Evolutionary conservation across 2,329 filamentous ascomycete species (phyloP).

Genomic region (Arthrobotrys sphaeroides): DNA sequence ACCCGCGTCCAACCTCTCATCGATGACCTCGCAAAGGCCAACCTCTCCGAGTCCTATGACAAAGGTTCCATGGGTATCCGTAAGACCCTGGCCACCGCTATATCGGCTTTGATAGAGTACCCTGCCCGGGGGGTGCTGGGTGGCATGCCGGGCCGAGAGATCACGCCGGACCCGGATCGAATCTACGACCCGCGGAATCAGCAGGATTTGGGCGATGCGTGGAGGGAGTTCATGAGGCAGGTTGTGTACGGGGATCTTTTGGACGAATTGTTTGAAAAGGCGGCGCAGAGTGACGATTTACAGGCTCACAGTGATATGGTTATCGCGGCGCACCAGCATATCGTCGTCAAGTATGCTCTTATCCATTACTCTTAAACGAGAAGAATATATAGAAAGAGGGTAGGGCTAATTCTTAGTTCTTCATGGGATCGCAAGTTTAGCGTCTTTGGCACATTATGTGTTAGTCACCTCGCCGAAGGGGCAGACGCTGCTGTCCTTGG

Average conservation of each 20-base stretch:
- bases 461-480: conserved; percentile 79
- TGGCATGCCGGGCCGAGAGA: conserved; percentile 65
- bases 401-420: conserved; percentile 9
- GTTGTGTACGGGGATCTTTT: conserved; percentile 75
- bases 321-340: conserved; percentile 72
- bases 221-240: conserved; percentile 73
- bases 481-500: conserved; percentile 75
- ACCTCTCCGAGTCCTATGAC: conserved; percentile 83
- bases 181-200: conserved; percentile 63
- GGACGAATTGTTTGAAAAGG: conserved; percentile 72
- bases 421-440: conserved; percentile 62
- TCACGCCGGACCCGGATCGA: conserved; percentile 68
- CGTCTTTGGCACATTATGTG: conserved; percentile 77
- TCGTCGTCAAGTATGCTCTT: conserved; percentile 72
- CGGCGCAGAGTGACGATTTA: conserved; percentile 70
- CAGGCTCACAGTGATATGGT: conserved; percentile 72
- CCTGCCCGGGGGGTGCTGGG: conserved; percentile 73
- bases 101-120: conserved; percentile 75
- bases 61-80: conserved; percentile 78
- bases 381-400: not conserved
- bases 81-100: conserved; percentile 77
- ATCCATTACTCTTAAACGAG: not conserved
- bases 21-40: conserved; percentile 71
- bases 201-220: conserved; percentile 69
- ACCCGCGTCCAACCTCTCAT: conserved; percentile 71